Conservation (phyloP, 768 basidiomycete genomes). For the Brasilioporus rufonigricans region DNA sequence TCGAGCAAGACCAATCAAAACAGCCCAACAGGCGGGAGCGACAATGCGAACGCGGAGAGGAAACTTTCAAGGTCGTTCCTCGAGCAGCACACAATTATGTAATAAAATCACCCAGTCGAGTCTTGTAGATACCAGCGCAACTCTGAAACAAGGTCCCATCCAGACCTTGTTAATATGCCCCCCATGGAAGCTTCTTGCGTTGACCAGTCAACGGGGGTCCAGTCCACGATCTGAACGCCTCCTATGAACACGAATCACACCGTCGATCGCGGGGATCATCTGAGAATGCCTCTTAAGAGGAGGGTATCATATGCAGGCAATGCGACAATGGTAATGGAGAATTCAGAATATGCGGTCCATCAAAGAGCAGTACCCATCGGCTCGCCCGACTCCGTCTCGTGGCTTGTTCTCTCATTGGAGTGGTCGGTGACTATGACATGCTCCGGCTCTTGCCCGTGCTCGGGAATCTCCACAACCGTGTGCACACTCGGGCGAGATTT, state of each 20-base stretch:
- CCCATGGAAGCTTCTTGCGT: not conserved
- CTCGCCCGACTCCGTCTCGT: slow-evolving; percentile 16
- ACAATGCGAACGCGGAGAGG: slow-evolving; percentile 16
- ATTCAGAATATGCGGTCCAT: slow-evolving; percentile 5
- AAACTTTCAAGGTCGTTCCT: slow-evolving; percentile 8
- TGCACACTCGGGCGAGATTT: slow-evolving; percentile 17
- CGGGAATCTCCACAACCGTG: slow-evolving; percentile 27
- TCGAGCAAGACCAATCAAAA: slow-evolving; percentile 5
- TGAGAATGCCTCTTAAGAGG: not conserved
- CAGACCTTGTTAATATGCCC: not conserved
- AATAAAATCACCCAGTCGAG: slow-evolving; percentile 9
- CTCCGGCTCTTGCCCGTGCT: slow-evolving; percentile 19
- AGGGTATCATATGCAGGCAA: not conserved
- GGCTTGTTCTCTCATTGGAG: slow-evolving; percentile 6
- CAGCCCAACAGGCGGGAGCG: slow-evolving; percentile 6
- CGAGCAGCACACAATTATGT: slow-evolving; percentile 17
- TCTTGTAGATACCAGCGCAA: not conserved
- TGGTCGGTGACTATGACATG: slow-evolving; percentile 2
- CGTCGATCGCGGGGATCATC: not conserved
- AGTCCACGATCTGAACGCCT: no score
- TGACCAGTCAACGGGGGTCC: not conserved
- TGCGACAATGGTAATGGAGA: not conserved
- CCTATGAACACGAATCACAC: not conserved
- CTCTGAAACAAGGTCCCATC: slow-evolving; percentile 1
- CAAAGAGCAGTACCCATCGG: slow-evolving; percentile 31